phyloP scores from a whole-genome alignment of 2,329 filamentous ascomycete genomes.

The Colletotrichum tofieldiae region DNA sequence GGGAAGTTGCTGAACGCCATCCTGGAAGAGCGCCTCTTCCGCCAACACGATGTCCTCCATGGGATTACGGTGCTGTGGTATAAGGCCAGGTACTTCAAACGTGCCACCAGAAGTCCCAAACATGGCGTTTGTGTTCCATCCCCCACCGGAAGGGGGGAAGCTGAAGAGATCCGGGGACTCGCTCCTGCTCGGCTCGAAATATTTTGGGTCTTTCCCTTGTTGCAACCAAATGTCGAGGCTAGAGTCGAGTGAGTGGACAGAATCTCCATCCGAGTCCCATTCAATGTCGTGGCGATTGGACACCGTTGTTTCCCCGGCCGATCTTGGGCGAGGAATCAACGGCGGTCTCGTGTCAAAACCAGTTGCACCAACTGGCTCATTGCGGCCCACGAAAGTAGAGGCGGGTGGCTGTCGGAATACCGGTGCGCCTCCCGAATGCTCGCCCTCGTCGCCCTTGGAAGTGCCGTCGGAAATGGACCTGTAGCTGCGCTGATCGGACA shows the following conservation, averaged over 20 bases:
- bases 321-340: constrained; percentile 60
- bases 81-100: constrained; percentile 48
- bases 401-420: constrained; percentile 50
- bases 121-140: constrained; percentile 66
- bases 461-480: constrained; percentile 49
- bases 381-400: constrained; percentile 52
- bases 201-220: constrained; percentile 62
- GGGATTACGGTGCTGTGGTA: constrained; percentile 58
- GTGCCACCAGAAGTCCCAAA: constrained; percentile 57
- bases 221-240: constrained; percentile 72
- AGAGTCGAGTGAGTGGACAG: constrained; percentile 61
- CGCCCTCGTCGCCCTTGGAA: constrained; percentile 42
- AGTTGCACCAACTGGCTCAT: constrained; percentile 42
- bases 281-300: constrained; percentile 58
- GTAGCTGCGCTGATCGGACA: constrained; percentile 52
- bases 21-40: constrained; percentile 56
- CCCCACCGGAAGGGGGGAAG: constrained; percentile 60
- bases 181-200: constrained; percentile 34
- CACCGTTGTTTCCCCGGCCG: constrained; percentile 62
- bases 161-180: constrained; percentile 69
- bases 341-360: constrained; percentile 51
- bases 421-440: constrained; percentile 42
- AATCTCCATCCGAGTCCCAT: constrained; percentile 63
- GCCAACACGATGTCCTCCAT: constrained; percentile 63
- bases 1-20: constrained; percentile 58